Conservation (phyloP, 2,329 filamentous ascomycete species). For the Moelleriella libera region DNA sequence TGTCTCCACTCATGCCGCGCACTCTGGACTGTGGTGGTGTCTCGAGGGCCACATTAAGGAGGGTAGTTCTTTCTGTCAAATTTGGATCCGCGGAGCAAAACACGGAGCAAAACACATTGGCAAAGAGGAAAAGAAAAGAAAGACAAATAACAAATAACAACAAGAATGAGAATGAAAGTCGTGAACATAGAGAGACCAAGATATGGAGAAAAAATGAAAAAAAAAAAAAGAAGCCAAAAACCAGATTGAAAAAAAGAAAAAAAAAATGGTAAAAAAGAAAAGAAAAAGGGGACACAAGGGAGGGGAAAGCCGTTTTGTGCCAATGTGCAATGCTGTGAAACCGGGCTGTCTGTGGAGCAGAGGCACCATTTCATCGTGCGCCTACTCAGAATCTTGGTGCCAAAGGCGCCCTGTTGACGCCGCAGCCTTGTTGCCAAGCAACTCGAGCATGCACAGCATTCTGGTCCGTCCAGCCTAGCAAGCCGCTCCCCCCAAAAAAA, state of each 20-base stretch:
- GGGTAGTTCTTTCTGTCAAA: no score
- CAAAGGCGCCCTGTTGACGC: background rate
- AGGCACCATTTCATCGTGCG: background rate
- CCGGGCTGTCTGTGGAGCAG: background rate
- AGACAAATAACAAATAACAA: background rate
- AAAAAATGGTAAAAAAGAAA: background rate
- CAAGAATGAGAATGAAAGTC: no score
- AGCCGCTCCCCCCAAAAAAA: no score
- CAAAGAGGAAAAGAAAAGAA: background rate
- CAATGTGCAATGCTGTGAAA: background rate
- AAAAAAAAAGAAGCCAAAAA: background rate
- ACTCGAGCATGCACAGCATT: background rate
- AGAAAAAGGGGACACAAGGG: background rate
- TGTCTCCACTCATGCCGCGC: slow-evolving; percentile 2
- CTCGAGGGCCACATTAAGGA: no score
- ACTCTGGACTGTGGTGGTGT: no score
- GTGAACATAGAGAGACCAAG: background rate
- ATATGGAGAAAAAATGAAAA: background rate
- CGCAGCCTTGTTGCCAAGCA: background rate
- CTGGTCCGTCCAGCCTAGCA: no score
- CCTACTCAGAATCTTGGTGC: background rate
- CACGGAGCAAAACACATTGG: background rate
- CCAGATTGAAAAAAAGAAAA: background rate
- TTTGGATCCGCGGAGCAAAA: background rate
- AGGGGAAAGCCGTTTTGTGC: background rate